These are phyloP conservation scores for Penium margaritaceum DNA, from an alignment of 139 green algal genomes.

Conservation along the genomic window DNA sequence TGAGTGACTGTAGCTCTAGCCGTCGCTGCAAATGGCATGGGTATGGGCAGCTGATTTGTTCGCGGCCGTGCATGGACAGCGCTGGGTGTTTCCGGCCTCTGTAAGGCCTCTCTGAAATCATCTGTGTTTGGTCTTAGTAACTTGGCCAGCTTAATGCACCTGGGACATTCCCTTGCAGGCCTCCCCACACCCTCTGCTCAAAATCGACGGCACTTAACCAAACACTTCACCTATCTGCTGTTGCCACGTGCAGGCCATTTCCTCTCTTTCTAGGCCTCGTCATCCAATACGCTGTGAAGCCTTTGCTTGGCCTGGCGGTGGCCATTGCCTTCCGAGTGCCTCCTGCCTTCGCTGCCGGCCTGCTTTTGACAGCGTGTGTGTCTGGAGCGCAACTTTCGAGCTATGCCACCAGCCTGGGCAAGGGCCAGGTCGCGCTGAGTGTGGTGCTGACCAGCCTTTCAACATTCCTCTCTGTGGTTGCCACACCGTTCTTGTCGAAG, in stretches of 20 bases:
- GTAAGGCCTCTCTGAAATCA: not conserved
- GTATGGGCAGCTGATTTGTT: not conserved
- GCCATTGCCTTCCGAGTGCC: constrained; percentile 39
- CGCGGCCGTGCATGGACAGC: too few species aligned
- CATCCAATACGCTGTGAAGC: constrained; percentile 7
- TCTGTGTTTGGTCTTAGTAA: not conserved
- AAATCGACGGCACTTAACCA: not conserved
- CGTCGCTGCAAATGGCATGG: not conserved
- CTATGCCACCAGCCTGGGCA: constrained; percentile 68
- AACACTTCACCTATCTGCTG: not conserved
- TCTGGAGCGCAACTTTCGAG: constrained; percentile 65
- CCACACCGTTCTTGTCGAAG: constrained; percentile 67
- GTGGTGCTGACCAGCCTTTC: constrained; percentile 71
- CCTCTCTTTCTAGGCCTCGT: constrained; percentile 6
- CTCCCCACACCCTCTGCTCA: too few species aligned
- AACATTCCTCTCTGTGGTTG: constrained; percentile 65
- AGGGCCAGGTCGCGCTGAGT: constrained; percentile 70
- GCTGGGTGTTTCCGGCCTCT: not conserved
- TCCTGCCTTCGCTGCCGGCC: constrained; percentile 51
- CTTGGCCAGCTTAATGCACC: too few species aligned
- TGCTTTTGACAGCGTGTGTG: constrained; percentile 71
- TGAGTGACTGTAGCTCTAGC: not conserved
- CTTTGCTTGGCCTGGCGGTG: constrained; percentile 45
- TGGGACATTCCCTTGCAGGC: too few species aligned
- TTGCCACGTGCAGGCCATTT: not conserved